Evolutionary conservation across 2,329 filamentous ascomycete species (phyloP).

Genomic region (Colletotrichum lentis): DNA sequence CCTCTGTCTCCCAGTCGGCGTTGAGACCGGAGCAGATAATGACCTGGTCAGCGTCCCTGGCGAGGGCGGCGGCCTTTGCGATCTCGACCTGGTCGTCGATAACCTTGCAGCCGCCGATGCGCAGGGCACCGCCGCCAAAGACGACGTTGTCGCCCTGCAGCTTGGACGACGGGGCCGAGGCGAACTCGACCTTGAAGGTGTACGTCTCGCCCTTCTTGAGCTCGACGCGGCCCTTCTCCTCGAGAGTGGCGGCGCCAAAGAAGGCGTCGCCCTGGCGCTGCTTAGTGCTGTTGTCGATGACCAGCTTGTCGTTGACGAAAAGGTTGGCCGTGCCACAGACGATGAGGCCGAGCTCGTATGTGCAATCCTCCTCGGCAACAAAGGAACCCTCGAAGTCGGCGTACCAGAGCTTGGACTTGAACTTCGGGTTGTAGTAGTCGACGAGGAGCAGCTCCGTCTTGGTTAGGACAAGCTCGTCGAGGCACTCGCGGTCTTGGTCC

Average conservation of each 20-base stretch:
- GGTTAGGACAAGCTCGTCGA: constrained; percentile 59
- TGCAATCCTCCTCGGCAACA: constrained; percentile 66
- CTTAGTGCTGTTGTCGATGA: constrained; percentile 72
- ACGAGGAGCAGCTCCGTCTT: constrained; percentile 61
- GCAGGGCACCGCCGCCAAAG: constrained; percentile 67
- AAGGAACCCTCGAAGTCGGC: constrained; percentile 68
- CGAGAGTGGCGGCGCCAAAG: constrained; percentile 69
- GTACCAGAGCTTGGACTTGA: constrained; percentile 63
- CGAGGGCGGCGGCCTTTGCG: constrained; percentile 71
- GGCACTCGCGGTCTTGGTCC: constrained; percentile 54
- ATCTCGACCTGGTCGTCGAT: constrained; percentile 68
- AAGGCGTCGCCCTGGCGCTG: constrained; percentile 70
- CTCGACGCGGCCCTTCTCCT: constrained; percentile 66
- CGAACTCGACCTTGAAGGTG: constrained; percentile 66
- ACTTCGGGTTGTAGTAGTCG: constrained; percentile 61
- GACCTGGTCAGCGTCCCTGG: constrained; percentile 76
- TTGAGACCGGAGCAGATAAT: constrained; percentile 78
- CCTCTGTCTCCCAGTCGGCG: constrained; percentile 77
- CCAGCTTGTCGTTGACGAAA: constrained; percentile 67
- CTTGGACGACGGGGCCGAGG: constrained; percentile 65
- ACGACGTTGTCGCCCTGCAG: constrained; percentile 59
- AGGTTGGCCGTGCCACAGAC: constrained; percentile 73
- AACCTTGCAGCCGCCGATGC: constrained; percentile 67
- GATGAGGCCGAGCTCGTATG: constrained; percentile 72
- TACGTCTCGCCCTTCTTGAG: constrained; percentile 69